Evolutionary conservation across 1,284 basidiomycete genomes (phyloP), one percentile per base, ranked within the genome.

Genomic region (Heliocybe sulcata): DNA sequence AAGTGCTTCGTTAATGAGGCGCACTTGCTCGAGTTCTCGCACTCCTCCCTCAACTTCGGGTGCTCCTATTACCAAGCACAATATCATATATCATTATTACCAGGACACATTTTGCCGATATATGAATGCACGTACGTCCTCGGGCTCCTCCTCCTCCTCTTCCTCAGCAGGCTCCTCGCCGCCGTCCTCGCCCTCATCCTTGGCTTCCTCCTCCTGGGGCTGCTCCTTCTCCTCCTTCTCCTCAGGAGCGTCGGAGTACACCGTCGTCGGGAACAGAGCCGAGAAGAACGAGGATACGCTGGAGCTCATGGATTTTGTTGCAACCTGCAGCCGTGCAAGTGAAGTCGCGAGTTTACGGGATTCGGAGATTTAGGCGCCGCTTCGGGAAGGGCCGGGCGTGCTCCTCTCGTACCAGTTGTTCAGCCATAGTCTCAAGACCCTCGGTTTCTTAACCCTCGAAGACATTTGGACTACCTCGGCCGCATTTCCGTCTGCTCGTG

Each of bases 1-100:
- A 96, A 96, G 75, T 97, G 94, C 69, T 90, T 84, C 48, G 85
- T 77, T 59, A 86, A 71, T 47, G 82, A 73, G 52, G 79, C 80
- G 65, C 94, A 96, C 63, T 86, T 82, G 20, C 79, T 70, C 27
- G 81, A 73, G 60, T 81, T 68, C 66, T 87, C 78, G 72, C 91
- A 94, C 61, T 89, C 89, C 55, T 90, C 87, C 54, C 85, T 81
- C 59, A 94, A 75, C 51, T 67, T 69, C 23, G 90, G 90, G 33
- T 86, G 38, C 38, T 42, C 12, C 38, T 31, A 31, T 4, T 31
- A 42, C 38, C 38, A 42, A n/a, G 16, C 38, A 20, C 4, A 31
- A 31, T 4, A n/a, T n/a, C n/a, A 31, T 31, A 57, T 35, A 12
- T 4, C 29, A 31, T 31, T 31, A 57, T 48, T 51, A 49, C 6